phyloP scores from a whole-genome alignment of 1,284 basidiomycete genomes.

The Porogramme epimiltina region DNA sequence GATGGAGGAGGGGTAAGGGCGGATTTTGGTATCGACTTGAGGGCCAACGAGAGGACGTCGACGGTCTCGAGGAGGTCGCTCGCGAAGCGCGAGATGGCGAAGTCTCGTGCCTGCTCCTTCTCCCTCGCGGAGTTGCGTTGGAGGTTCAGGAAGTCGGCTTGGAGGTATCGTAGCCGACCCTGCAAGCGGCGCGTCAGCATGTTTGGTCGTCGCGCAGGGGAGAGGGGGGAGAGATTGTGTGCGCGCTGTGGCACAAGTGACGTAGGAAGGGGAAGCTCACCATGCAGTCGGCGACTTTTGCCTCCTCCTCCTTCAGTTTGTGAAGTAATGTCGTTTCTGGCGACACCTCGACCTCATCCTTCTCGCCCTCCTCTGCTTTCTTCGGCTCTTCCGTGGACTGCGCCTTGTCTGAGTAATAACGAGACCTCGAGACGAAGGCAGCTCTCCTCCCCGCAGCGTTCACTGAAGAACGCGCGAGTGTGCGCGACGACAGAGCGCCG shows the following conservation, averaged over 20 bases:
- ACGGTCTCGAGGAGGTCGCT: slow-evolving; percentile 88
- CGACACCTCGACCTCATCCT: slow-evolving; percentile 23
- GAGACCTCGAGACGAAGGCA: slow-evolving; percentile 23
- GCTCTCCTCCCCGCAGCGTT: slow-evolving; percentile 29
- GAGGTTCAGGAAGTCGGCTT: slow-evolving; percentile 95
- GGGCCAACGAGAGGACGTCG: slow-evolving; percentile 88
- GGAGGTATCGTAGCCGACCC: slow-evolving; percentile 84
- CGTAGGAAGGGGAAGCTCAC: slow-evolving; percentile 38
- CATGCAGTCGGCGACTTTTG: slow-evolving; percentile 72
- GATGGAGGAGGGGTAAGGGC: slow-evolving; percentile 36
- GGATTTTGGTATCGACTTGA: slow-evolving; percentile 80
- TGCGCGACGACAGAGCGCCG: slow-evolving; percentile 51
- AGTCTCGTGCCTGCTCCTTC: slow-evolving; percentile 91
- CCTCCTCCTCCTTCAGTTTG: slow-evolving; percentile 73
- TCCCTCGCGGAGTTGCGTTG: slow-evolving; percentile 90
- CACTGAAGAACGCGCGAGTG: slow-evolving; percentile 38
- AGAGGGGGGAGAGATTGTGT: neutral
- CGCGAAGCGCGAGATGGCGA: slow-evolving; percentile 92
- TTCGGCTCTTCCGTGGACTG: slow-evolving; percentile 32
- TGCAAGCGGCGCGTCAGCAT: slow-evolving; percentile 33
- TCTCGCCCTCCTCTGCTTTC: slow-evolving; percentile 26
- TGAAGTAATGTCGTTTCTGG: slow-evolving; percentile 39
- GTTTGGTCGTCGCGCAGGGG: slow-evolving; percentile 2
- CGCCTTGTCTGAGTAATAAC: slow-evolving; percentile 55
- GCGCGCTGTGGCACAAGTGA: neutral